A percentile compares a stretch with the other conserved stretches of the same genome.
Evolutionary conservation across 106 monocot genomes (phyloP).

Genomic region (Alisma plantagoaquatica): DNA sequence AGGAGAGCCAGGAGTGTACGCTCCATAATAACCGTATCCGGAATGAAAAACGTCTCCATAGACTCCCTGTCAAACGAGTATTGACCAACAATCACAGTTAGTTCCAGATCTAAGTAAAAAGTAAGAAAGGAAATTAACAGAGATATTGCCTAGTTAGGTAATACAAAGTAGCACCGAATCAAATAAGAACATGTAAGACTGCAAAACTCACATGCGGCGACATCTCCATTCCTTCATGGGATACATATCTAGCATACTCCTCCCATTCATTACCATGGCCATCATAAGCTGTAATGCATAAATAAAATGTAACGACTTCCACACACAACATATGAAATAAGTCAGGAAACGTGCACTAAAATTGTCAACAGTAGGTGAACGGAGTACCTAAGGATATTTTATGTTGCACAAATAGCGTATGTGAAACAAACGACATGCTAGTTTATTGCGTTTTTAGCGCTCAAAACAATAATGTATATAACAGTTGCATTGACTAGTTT

Average conservation of each 20-base stretch:
- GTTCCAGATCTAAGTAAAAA: constrained; percentile 1
- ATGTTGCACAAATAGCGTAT: not conserved
- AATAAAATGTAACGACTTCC: not conserved
- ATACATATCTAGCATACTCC: constrained; percentile 60
- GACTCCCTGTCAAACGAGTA: constrained; percentile 36
- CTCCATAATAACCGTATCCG: constrained; percentile 63
- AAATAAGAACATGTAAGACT: too few species aligned
- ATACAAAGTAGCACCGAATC: not conserved
- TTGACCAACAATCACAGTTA: not conserved
- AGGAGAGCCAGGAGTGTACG: constrained; percentile 44
- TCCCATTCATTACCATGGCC: constrained; percentile 50
- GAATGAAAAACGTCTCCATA: constrained; percentile 62
- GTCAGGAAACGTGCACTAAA: not conserved
- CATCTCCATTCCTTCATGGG: constrained; percentile 45
- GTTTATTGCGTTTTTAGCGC: too few species aligned
- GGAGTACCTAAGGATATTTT: not conserved
- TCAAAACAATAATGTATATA: too few species aligned
- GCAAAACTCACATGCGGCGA: constrained; percentile 34
- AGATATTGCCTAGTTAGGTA: not conserved
- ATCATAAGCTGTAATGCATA: constrained; percentile 40
- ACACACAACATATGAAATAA: not conserved
- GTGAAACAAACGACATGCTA: too few species aligned
- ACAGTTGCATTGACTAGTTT: too few species aligned
- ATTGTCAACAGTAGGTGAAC: not conserved
- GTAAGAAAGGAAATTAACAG: not conserved